Evolutionary conservation across 2,329 filamentous ascomycete genomes (phyloP), one percentile per base, ranked within the genome.

Genomic region (Fusarium avenaceum): DNA sequence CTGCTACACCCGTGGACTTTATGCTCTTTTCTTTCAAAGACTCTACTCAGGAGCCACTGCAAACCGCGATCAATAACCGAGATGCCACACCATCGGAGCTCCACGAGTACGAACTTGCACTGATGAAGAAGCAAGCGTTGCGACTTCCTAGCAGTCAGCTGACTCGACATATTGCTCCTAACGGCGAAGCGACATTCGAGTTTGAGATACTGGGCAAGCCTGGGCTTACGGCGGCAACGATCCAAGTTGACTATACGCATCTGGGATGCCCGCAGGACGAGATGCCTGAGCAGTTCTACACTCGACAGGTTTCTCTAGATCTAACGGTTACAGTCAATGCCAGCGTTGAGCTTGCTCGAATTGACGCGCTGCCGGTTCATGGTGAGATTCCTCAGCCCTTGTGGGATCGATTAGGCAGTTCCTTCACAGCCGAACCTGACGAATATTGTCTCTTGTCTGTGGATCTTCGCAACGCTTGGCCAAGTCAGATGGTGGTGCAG

Each of bases 251-350:
- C 78, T 97, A 97, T 76, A 92, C 92, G 4, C 86, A 91, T 75
- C 84, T 97, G n/a, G 92, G 92, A 2, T 85, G 89, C 32, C 83
- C 89, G 7, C 84, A 84, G n/a, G 85, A 87, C 14, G 88, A 94
- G 57, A 81, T 94, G 3, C 84, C 86, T 24, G 89, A 91, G 35
- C 85, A 88, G 33, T 97, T 97, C 74, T 93, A 94, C 75, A 97
- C 94, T 1, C 87, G 94, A 39, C 92, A 96, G 75, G 85, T 97
- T 17, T 90, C 90, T 19, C 83, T 97, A 28, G 92, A 93, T 15
- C 82, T 98, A 58, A 92, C 91, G 0, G 87, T 97, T 17, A 97
- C 95, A 7, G 95, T 98, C 47, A 97, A 97, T 75, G 92, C 94
- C 5, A 96, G 93, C 74, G 85, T 97, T 26, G 93, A 97, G 74